These are phyloP conservation scores for Zopfia rhizophila DNA, from an alignment of 2,329 filamentous ascomycete genomes.

Conservation along the genomic window DNA sequence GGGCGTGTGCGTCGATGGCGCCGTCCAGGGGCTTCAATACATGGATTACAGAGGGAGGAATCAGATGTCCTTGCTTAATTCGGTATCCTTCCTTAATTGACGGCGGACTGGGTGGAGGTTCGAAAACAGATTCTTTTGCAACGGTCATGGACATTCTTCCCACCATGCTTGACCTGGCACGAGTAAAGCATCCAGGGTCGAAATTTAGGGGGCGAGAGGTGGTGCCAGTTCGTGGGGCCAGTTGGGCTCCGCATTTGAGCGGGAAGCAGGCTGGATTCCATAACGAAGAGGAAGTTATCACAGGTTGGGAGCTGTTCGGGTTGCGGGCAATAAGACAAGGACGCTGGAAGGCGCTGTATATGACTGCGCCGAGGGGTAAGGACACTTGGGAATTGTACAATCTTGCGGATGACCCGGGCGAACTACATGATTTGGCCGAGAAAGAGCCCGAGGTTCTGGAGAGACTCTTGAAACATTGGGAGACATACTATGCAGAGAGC, in stretches of 20 bases:
- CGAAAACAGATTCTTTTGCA: constrained; percentile 39
- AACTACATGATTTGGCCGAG: constrained; percentile 16
- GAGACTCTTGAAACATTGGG: constrained; percentile 18
- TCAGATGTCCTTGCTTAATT: constrained; percentile 52
- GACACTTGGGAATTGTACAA: constrained; percentile 25
- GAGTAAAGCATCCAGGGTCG: constrained; percentile 40
- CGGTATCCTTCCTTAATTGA: constrained; percentile 35
- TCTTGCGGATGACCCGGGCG: constrained; percentile 17
- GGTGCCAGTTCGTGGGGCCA: constrained; percentile 13
- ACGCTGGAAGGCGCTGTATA: constrained; percentile 20
- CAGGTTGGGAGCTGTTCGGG: constrained; percentile 24
- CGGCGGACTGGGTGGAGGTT: constrained; percentile 24
- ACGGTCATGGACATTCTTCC: constrained; percentile 53
- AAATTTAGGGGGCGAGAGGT: constrained; percentile 38
- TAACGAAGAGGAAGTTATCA: constrained; percentile 10
- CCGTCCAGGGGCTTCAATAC: constrained; percentile 32
- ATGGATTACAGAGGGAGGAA: constrained; percentile 39
- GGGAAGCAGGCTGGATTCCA: constrained; percentile 8
- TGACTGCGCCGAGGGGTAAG: constrained; percentile 18
- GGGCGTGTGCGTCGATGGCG: constrained; percentile 38
- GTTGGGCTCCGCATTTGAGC: constrained; percentile 9
- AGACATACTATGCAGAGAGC: constrained; percentile 21
- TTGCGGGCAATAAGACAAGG: constrained; percentile 18
- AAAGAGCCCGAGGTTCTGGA: constrained; percentile 15
- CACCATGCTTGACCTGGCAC: constrained; percentile 50